Evolutionary conservation across 2,329 filamentous ascomycete species (phyloP), one percentile per base, ranked within the genome.

Genomic region (Tolypocladium album): DNA sequence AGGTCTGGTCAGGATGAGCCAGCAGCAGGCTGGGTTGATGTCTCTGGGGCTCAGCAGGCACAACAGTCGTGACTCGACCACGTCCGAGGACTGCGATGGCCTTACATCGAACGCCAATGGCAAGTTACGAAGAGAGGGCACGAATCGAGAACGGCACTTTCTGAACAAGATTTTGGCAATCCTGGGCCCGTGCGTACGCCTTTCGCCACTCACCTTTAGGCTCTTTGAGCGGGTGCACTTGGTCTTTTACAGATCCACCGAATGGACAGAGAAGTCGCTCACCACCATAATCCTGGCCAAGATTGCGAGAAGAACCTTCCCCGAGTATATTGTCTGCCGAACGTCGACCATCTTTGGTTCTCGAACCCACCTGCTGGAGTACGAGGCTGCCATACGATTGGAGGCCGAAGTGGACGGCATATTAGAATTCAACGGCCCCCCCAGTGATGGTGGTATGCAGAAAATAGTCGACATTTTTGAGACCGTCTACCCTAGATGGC

Each of bases 191-290:
- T 96, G 92, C 64, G 87, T 97, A 62, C 82, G 93, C 43, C 82
- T 99, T 15, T 90, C 90, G 0, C 75, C 87, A 0, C 75, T 83
- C 0, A 82, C 87, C 0, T 82, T 92, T 63, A 90, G 87, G 67
- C 81, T 99, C 0, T 99, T 99, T 67, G 92, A 97, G 72, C 85
- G 94, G 34, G 92, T 97, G 0, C 94, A 97, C 74, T 77, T 99
- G 2, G 92, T 99, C 36, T 99, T 97, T 72, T 97, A 97, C 72
- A 83, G 93, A 61, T 97, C 92, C 12, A 95, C 91, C 0, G 90
- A 96, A 71, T 99, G 94, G 94, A 96, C 92, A 0, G 93, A 97
- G 67, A 97, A 96, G 72, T 97, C 93, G 1, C 78, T 99, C 17
- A 97, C 91, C 1, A 93, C 92, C 0, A 93, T 97, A 59, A 96